These are phyloP conservation scores for Fusarium multiceps DNA, from an alignment of 2,329 filamentous ascomycete genomes.

Conservation along the genomic window DNA sequence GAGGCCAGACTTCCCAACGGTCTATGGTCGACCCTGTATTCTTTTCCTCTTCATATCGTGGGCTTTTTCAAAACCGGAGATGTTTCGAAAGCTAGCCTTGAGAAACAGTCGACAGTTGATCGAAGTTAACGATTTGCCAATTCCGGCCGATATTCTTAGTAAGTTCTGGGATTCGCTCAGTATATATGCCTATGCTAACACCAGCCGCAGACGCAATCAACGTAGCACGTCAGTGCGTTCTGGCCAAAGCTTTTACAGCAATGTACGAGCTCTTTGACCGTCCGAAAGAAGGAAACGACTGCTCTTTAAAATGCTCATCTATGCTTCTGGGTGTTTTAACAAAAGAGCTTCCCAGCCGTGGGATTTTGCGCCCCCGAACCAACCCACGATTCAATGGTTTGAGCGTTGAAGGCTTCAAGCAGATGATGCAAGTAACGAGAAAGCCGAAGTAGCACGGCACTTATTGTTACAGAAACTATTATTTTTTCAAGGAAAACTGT, in stretches of 20 bases:
- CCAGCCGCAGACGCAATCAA: fast-evolving
- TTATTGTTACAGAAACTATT: too few relatives aligned
- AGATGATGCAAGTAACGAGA: neutral
- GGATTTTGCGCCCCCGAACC: neutral
- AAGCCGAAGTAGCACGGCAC: neutral
- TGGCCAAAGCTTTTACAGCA: neutral
- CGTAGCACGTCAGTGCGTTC: neutral
- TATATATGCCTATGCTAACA: fast-evolving
- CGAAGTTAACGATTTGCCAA: neutral
- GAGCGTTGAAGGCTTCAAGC: neutral
- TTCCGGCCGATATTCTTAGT: slow-evolving; percentile 4
- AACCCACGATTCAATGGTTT: neutral
- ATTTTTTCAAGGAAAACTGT: too few relatives aligned
- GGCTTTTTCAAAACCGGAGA: too few relatives aligned
- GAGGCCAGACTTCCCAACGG: fast-evolving
- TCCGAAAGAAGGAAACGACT: fast-evolving
- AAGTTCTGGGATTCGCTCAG: neutral
- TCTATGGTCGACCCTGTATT: slow-evolving; percentile 4
- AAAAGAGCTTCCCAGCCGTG: neutral
- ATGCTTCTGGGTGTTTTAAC: neutral
- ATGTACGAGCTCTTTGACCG: neutral
- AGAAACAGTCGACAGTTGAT: slow-evolving; percentile 14
- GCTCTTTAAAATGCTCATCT: slow-evolving; percentile 4
- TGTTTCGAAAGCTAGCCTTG: too few relatives aligned
- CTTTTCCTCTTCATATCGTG: slow-evolving; percentile 31